Evolutionary conservation across 2,329 filamentous ascomycete genomes (phyloP).

Genomic region (Diplodia seriata): DNA sequence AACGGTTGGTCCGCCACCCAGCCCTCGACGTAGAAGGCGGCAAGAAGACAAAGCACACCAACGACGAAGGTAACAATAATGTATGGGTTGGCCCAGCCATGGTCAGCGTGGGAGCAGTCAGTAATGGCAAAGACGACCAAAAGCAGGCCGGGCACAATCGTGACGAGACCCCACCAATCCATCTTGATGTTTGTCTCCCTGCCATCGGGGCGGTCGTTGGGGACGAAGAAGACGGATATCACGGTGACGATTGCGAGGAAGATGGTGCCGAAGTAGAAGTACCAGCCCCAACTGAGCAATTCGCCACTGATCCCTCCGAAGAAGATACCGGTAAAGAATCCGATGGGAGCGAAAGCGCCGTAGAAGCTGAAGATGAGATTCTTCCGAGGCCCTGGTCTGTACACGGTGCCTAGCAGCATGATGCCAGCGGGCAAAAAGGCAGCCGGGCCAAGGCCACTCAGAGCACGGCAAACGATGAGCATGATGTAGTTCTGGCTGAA

Average conservation of each 20-base stretch:
- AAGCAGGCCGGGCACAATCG: conserved; percentile 61
- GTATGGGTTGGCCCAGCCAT: conserved; percentile 76
- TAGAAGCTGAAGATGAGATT: conserved; percentile 71
- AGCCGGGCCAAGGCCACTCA: conserved; percentile 76
- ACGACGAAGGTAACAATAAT: conserved; percentile 70
- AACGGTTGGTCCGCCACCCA: conserved; percentile 73
- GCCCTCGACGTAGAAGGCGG: conserved; percentile 73
- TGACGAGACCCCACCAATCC: conserved; percentile 48
- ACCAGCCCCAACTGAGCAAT: conserved; percentile 59
- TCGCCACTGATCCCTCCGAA: conserved; percentile 65
- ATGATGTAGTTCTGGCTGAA: conserved; percentile 72
- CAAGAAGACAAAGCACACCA: conserved; percentile 65
- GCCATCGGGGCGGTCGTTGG: conserved; percentile 16
- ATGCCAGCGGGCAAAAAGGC: conserved; percentile 74
- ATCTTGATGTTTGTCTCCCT: conserved; percentile 39
- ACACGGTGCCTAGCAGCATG: conserved; percentile 68
- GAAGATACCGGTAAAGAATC: conserved; percentile 65
- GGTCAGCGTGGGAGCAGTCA: conserved; percentile 70
- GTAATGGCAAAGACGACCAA: conserved; percentile 79
- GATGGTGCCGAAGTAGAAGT: conserved; percentile 74
- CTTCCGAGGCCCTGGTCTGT: conserved; percentile 72
- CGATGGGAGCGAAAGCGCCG: conserved; percentile 58
- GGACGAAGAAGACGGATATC: conserved; percentile 36
- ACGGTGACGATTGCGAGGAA: neutral
- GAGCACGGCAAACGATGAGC: conserved; percentile 74